Conservation (phyloP, 257 asterid species). For the Fraxinus pennsylvanica region DNA sequence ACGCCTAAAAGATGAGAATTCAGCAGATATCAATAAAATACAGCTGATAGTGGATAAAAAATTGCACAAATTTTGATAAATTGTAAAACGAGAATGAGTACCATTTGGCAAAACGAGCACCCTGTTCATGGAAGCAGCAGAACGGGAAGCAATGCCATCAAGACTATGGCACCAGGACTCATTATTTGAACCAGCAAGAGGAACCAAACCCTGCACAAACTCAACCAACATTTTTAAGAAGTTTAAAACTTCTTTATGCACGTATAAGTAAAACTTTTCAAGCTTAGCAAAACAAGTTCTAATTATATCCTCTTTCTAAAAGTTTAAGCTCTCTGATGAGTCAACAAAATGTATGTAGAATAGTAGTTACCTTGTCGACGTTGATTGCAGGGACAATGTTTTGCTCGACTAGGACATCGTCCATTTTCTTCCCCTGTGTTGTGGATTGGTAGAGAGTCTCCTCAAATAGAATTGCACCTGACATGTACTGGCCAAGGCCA, state of each 20-base stretch:
- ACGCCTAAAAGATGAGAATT: slow-evolving; percentile 23
- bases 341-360: not conserved
- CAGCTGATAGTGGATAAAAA: not conserved
- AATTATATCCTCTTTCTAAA: not conserved
- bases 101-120: slow-evolving; percentile 35
- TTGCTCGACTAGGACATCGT: slow-evolving; percentile 26
- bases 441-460: slow-evolving; percentile 64
- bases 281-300: too few species aligned
- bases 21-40: not conserved
- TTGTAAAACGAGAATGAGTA: not conserved
- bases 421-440: slow-evolving; percentile 25
- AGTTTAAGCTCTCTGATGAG: not conserved
- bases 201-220: slow-evolving; percentile 32
- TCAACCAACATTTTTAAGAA: not conserved
- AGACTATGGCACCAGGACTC: slow-evolving; percentile 74
- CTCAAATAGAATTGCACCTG: slow-evolving; percentile 66
- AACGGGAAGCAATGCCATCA: slow-evolving; percentile 37
- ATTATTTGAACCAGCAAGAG: slow-evolving; percentile 54
- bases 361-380: slow-evolving; percentile 12
- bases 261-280: too few species aligned
- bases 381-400: slow-evolving; percentile 29
- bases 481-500: slow-evolving; percentile 30
- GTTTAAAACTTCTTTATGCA: too few species aligned
- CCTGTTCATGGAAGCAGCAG: slow-evolving; percentile 36
- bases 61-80: not conserved